phyloP scores from a whole-genome alignment of 1,284 basidiomycete genomes.

The Chalciporus sp. region DNA sequence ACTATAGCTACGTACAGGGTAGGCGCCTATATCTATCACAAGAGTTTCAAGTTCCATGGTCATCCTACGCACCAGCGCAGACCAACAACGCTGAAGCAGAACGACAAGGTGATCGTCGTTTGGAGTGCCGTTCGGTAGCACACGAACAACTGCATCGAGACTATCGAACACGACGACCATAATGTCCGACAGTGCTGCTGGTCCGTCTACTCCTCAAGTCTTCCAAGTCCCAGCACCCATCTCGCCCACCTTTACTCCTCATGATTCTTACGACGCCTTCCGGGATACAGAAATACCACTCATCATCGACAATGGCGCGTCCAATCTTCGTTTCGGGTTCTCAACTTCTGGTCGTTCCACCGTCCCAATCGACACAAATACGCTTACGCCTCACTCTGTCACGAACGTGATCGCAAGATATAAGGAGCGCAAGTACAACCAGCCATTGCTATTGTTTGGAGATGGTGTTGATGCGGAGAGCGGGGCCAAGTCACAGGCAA shows the following conservation, averaged over 20 bases:
- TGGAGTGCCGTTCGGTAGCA: neutral
- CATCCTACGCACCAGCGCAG: too few relatives aligned
- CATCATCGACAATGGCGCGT: constrained; percentile 93
- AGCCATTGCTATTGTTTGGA: constrained; percentile 82
- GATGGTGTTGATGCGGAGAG: constrained; percentile 84
- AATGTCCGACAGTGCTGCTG: constrained; percentile 14
- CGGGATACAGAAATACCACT: constrained; percentile 61
- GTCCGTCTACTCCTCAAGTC: constrained; percentile 17
- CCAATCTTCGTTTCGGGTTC: constrained; percentile 90
- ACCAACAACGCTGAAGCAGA: too few relatives aligned
- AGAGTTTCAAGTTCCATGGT: too few relatives aligned
- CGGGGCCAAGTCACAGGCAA: constrained; percentile 75
- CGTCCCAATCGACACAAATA: neutral
- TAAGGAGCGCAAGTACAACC: constrained; percentile 85
- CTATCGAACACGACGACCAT: neutral
- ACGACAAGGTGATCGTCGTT: too few relatives aligned
- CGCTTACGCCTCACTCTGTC: constrained; percentile 50
- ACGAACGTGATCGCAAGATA: constrained; percentile 83
- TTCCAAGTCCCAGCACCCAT: constrained; percentile 23
- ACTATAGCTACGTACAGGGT: too few relatives aligned
- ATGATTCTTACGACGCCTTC: constrained; percentile 44
- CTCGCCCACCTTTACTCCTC: constrained; percentile 24
- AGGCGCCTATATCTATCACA: too few relatives aligned
- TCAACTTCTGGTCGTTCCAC: constrained; percentile 41
- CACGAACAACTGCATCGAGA: neutral